Percentiles rank a stretch among this genome's conserved stretches.
Evolutionary conservation across 768 basidiomycete species (phyloP).

Genomic region (Epithele typhae): DNA sequence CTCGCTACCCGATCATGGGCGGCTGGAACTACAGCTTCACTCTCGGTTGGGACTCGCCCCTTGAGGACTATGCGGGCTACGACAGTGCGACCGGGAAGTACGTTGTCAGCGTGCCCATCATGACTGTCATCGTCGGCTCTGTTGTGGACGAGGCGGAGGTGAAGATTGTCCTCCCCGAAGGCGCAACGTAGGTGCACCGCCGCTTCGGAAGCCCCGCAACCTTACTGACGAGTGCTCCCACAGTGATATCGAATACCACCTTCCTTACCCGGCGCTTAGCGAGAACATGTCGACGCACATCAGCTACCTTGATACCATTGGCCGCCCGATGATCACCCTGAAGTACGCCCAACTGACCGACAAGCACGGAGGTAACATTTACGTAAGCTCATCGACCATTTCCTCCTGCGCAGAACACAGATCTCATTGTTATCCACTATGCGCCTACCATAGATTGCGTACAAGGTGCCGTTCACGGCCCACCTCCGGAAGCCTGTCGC

Average conservation of each 20-base stretch:
- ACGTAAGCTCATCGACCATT: constrained; percentile 49
- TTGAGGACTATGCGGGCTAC: constrained; percentile 66
- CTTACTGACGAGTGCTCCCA: background rate
- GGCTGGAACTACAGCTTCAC: constrained; percentile 98
- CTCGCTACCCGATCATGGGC: constrained; percentile 90
- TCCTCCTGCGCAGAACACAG: background rate
- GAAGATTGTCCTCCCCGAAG: constrained; percentile 85
- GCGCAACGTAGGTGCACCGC: constrained; percentile 70
- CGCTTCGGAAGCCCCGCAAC: too few species aligned
- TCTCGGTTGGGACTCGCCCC: constrained; percentile 88
- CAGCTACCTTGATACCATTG: constrained; percentile 89
- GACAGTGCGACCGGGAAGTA: constrained; percentile 61
- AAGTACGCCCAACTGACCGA: constrained; percentile 72
- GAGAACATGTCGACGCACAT: constrained; percentile 62
- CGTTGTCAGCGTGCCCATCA: constrained; percentile 77
- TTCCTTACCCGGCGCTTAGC: constrained; percentile 74
- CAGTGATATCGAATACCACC: constrained; percentile 74
- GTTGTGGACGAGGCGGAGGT: constrained; percentile 79
- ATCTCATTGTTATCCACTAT: background rate
- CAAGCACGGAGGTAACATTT: constrained; percentile 74
- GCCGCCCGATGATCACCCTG: constrained; percentile 76
- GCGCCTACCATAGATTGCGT: constrained; percentile 73
- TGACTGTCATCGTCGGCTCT: constrained; percentile 76
- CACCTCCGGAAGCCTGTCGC: constrained; percentile 84
- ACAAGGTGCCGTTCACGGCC: constrained; percentile 75